Evolutionary conservation across 768 basidiomycete genomes (phyloP).

Genomic region (Nevesoporus exiguus): DNA sequence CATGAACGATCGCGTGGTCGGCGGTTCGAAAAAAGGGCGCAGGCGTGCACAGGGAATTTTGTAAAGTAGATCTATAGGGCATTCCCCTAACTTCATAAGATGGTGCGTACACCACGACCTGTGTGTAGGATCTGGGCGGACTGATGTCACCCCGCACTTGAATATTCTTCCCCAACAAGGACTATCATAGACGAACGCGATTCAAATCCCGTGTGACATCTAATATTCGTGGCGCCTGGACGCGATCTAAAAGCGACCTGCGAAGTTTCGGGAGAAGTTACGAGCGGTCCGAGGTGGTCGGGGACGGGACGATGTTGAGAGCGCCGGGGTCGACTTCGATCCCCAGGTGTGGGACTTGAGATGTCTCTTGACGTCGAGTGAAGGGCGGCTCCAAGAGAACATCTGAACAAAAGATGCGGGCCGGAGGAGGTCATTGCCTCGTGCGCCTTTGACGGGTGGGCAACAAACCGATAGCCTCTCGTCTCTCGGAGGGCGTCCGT

Average conservation of each 20-base stretch:
- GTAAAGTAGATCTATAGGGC: neutral
- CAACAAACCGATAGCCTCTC: neutral
- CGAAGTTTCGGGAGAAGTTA: neutral
- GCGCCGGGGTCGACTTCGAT: neutral
- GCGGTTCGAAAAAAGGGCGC: neutral
- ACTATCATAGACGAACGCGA: neutral
- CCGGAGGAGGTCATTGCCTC: neutral
- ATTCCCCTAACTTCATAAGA: neutral
- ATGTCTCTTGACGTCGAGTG: neutral
- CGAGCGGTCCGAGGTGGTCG: neutral
- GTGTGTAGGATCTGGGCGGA: neutral
- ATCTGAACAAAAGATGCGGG: neutral
- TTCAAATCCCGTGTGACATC: neutral
- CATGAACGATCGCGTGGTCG: neutral
- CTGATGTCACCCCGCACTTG: neutral
- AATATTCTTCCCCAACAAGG: neutral
- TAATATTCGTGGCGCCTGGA: neutral
- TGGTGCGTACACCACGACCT: neutral
- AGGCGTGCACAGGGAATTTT: neutral
- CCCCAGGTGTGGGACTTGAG: neutral
- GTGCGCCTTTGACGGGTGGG: neutral
- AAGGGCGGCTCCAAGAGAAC: no score
- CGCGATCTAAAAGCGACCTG: neutral
- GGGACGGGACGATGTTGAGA: neutral
- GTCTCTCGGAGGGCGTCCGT: neutral